Conservation (phyloP, 2,329 filamentous ascomycete genomes). For the Cercospora sp. region DNA sequence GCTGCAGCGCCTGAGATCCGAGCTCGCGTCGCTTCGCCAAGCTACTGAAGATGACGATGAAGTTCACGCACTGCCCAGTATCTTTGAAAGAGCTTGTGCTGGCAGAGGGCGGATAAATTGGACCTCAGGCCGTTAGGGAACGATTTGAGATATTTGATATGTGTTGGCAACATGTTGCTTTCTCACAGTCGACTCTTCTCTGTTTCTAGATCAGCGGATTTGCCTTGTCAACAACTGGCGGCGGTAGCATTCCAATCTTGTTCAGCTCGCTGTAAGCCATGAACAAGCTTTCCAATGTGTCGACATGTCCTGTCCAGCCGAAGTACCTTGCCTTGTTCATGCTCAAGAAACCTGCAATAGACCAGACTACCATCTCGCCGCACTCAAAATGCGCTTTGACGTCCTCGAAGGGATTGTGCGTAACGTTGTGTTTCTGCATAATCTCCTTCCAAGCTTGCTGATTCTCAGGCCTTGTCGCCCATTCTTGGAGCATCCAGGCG, state of each 20-base stretch:
- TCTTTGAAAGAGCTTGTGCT: background rate
- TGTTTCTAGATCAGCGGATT: constrained; percentile 29
- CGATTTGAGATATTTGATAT: background rate
- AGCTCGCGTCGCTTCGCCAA: background rate
- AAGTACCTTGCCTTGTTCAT: constrained; percentile 51
- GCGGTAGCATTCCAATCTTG: constrained; percentile 48
- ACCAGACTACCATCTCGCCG: constrained; percentile 44
- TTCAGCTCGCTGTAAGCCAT: constrained; percentile 47
- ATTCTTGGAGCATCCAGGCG: constrained; percentile 47
- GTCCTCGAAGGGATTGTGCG: constrained; percentile 46
- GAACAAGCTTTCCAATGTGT: constrained; percentile 47
- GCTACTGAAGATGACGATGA: background rate
- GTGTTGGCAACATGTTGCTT: background rate
- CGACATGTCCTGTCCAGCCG: constrained; percentile 51
- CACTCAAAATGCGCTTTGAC: constrained; percentile 51
- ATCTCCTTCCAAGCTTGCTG: constrained; percentile 50
- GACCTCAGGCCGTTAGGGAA: background rate
- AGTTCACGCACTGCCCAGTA: background rate
- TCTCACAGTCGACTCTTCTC: background rate
- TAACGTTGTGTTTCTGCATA: constrained; percentile 44
- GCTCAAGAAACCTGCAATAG: constrained; percentile 32
- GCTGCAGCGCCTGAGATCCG: background rate
- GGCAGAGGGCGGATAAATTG: background rate
- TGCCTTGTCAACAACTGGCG: constrained; percentile 33
- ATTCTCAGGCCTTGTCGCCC: constrained; percentile 49